These are phyloP conservation scores for Cryphonectria carpinicola DNA, from an alignment of 2,329 filamentous ascomycete genomes.

Conservation along the genomic window DNA sequence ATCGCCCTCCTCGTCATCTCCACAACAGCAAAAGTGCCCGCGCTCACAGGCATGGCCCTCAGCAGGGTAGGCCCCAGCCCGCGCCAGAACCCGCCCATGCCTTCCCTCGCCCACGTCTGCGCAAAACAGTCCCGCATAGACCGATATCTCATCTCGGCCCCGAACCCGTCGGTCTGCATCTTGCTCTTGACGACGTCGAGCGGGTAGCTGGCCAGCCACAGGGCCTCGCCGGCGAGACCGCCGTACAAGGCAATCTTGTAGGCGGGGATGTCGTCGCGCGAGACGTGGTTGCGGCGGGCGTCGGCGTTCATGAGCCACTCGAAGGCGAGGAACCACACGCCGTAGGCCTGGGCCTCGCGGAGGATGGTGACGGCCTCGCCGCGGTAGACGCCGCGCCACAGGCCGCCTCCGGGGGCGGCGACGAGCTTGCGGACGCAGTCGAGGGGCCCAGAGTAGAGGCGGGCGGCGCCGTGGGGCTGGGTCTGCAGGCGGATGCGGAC, in stretches of 20 bases:
- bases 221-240: constrained; percentile 87
- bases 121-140: constrained; percentile 89
- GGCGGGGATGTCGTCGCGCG: constrained; percentile 76
- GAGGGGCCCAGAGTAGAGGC: constrained; percentile 78
- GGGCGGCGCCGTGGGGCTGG: constrained; percentile 80
- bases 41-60: constrained; percentile 95
- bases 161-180: constrained; percentile 98
- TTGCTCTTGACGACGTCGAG: constrained; percentile 99
- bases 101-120: constrained; percentile 79
- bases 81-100: constrained; percentile 88
- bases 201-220: constrained; percentile 93
- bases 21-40: constrained; percentile 92
- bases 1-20: constrained; percentile 69
- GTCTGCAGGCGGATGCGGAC: constrained; percentile 95
- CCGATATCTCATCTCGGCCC: constrained; percentile 69
- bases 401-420: constrained; percentile 61
- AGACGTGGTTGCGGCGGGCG: constrained; percentile 74
- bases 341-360: constrained; percentile 93
- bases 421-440: constrained; percentile 90
- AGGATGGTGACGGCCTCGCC: constrained; percentile 84
- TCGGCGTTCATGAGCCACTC: constrained; percentile 96
- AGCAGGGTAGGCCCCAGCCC: constrained; percentile 88
- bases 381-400: constrained; percentile 79
- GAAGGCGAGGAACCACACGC: constrained; percentile 91
- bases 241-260: constrained; percentile 92